Base-by-base conservation (phyloP, 2,329 filamentous ascomycete species). In the Phaeosphaeria sp. region DNA sequence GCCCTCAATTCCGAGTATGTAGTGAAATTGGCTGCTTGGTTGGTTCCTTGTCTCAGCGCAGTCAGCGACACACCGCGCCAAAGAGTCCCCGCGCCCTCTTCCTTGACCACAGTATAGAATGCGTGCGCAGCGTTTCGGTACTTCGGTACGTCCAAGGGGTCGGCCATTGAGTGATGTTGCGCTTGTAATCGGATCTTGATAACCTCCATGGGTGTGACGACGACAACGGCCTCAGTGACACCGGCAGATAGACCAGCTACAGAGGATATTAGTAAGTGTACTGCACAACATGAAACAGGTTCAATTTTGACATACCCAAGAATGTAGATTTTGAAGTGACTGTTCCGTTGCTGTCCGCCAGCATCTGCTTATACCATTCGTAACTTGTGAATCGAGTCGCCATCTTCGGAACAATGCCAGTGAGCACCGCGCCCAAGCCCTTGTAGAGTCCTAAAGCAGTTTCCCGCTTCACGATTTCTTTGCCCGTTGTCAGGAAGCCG, bases 181-280 rank as follows among this genome's bases (percentile, higher is more conserved):
- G 94, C 94, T 84, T 99, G 95, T 68, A 99, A 87, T 49, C 95
- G 91, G 76, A 99, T 99, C 86, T 99, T 99, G 80, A 99, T 88
- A 61, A 99, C 95, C 82, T 99, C 95, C 95, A 99, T 99, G 6
- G 95, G 95, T 27, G 93, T 97, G 55, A 99, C 95, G 51, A 99
- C 92, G 49, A 91, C 90, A 46, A 99, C 94, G 64, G 95, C 95
- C 85, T 99, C 95, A 20, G 95, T 98, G 18, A 99, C 89, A 79
- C 95, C 95, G 23, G 95, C 95, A 22, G 91, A 87, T 46, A 99
- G 89, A 74, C 95, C 95, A 69, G 95, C 92, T 89, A 63, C 52
- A 33, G 0, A 48, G 23, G 39, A 59, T 73, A 59, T 74, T 42
- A 73, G 66, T 33, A 49, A 43, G n/a, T 50, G 21, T 39, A 36